Evolutionary conservation across 306 rosid species (phyloP).

Genomic region (Castanea sativa): DNA sequence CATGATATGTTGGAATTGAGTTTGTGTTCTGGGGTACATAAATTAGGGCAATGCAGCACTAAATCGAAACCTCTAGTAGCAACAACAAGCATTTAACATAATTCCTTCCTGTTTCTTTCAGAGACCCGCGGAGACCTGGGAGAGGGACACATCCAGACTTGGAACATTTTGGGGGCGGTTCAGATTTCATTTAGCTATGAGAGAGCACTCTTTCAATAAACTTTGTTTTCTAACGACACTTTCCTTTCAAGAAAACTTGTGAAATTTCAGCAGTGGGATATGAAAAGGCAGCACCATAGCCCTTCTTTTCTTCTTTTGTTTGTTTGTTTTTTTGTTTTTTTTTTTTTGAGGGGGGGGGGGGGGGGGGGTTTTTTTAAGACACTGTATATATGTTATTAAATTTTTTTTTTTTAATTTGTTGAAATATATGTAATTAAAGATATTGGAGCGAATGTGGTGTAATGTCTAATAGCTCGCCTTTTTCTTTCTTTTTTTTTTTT

Average conservation of each 20-base stretch:
- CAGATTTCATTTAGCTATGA: constrained; percentile 61
- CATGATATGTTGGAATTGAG: not conserved
- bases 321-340: not conserved
- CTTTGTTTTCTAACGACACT: not conserved
- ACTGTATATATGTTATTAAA: not conserved
- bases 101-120: constrained; percentile 15
- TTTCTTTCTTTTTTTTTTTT: too few species aligned
- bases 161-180: constrained; percentile 63
- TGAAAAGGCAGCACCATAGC: not conserved
- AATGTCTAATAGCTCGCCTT: too few species aligned
- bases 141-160: constrained; percentile 71
- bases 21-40: not conserved
- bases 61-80: not conserved
- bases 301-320: not conserved
- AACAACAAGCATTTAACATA: not conserved
- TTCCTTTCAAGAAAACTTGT: not conserved
- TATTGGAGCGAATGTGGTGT: too few species aligned
- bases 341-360: not conserved
- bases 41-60: not conserved
- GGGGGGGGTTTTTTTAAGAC: not conserved
- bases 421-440: too few species aligned
- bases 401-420: too few species aligned
- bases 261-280: not conserved
- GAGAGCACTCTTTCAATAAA: not conserved
- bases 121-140: constrained; percentile 64